A percentile compares a stretch with the other conserved stretches of the same genome.
phyloP scores from a whole-genome alignment of 225 moss, liverwort and hornwort genomes.

The Physcomitrellopsis africana region DNA sequence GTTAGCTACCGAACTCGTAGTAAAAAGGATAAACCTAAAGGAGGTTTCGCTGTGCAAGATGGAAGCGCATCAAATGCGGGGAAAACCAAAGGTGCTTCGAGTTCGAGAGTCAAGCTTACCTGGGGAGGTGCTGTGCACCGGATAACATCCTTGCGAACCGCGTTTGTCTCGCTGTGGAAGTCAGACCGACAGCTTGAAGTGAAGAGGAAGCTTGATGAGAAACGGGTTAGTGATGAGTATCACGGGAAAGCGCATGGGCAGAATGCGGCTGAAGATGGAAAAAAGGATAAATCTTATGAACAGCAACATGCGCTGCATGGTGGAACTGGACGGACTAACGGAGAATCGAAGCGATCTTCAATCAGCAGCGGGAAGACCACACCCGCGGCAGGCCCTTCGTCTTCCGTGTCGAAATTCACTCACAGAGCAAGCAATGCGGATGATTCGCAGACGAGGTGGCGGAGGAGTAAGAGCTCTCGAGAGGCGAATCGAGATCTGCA shows the following conservation, averaged over 20 bases:
- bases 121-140: conserved; percentile 42
- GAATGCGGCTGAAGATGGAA: neutral
- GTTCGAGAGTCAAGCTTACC: conserved; percentile 25
- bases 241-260: conserved; percentile 15
- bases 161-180: conserved; percentile 39
- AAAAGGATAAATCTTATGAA: conserved; percentile 21
- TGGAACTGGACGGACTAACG: conserved; percentile 1
- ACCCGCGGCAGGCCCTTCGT: conserved; percentile 32
- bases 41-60: conserved; percentile 16
- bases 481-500: conserved; percentile 29
- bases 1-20: conserved; percentile 37
- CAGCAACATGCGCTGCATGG: neutral
- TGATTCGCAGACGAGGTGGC: conserved; percentile 28
- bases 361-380: conserved; percentile 17
- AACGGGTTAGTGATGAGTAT: neutral
- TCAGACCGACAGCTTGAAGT: conserved; percentile 33
- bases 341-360: conserved; percentile 21
- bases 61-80: conserved; percentile 23
- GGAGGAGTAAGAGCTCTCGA: conserved; percentile 38
- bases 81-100: conserved; percentile 22
- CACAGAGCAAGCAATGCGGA: conserved; percentile 26
- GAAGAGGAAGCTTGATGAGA: conserved; percentile 15
- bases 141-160: conserved; percentile 35
- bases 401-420: conserved; percentile 26
- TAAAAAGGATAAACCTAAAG: conserved; percentile 28